Conservation (phyloP, 371 early-diverging fungal genomes). For the Lichtheimia ornata region DNA sequence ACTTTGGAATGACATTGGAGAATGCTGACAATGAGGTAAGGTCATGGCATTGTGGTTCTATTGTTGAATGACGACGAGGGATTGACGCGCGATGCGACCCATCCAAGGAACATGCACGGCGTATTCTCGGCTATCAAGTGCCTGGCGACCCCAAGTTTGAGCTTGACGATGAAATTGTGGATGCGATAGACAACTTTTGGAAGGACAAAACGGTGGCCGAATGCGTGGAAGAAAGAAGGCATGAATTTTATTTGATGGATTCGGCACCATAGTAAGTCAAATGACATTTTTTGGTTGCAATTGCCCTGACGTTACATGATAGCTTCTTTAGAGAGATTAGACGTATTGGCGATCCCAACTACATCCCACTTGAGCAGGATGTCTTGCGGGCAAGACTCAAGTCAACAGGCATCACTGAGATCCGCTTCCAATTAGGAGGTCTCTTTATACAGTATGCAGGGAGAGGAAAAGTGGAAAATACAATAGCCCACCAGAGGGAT, state of each 20-base stretch:
- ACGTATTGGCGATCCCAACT: conserved; percentile 59
- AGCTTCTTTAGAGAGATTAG: conserved; percentile 67
- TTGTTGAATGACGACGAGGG: neutral
- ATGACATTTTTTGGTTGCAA: too few species aligned
- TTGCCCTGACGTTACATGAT: neutral
- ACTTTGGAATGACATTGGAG: conserved; percentile 48
- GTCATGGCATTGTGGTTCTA: too few species aligned
- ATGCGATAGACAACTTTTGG: conserved; percentile 66
- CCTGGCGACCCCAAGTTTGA: conserved; percentile 58
- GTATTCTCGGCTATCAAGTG: conserved; percentile 44
- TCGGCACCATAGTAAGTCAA: conserved; percentile 54
- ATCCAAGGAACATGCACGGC: conserved; percentile 30
- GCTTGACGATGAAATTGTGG: conserved; percentile 53
- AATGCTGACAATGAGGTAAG: conserved; percentile 40
- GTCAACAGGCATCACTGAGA: conserved; percentile 83
- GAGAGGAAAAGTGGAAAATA: conserved; percentile 17
- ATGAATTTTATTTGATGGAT: conserved; percentile 76
- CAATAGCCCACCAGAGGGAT: neutral
- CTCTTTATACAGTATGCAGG: conserved; percentile 62
- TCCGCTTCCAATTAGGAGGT: conserved; percentile 64
- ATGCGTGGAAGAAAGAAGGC: conserved; percentile 53
- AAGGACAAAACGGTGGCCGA: conserved; percentile 58
- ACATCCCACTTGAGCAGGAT: conserved; percentile 72
- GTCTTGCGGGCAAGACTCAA: conserved; percentile 82
- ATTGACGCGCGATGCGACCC: neutral